These are phyloP conservation scores for Umbelopsis vinacea DNA, from an alignment of 192 early-diverging fungal genomes.

Conservation along the genomic window DNA sequence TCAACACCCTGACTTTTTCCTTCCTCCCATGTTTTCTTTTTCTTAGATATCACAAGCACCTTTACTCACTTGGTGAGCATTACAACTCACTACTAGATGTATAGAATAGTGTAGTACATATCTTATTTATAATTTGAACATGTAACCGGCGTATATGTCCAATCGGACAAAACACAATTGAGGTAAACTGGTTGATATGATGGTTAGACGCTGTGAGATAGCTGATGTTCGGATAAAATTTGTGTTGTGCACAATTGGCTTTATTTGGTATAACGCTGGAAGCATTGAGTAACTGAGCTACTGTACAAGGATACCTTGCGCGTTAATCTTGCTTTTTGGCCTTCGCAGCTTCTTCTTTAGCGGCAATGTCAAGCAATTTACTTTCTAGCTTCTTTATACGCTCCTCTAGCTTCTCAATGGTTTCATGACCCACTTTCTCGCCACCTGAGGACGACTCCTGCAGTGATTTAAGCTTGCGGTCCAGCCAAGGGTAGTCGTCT, in stretches of 20 bases:
- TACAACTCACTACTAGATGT: slow-evolving; percentile 83
- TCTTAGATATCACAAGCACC: slow-evolving; percentile 81
- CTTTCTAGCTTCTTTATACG: slow-evolving; percentile 34
- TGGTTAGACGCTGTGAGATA: too few relatives aligned
- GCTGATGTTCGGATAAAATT: too few relatives aligned
- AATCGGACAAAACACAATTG: too few relatives aligned
- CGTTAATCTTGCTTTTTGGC: slow-evolving; percentile 15
- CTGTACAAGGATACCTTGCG: not conserved
- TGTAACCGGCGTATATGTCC: too few relatives aligned
- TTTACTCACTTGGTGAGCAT: slow-evolving; percentile 94
- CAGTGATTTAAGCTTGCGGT: slow-evolving; percentile 18
- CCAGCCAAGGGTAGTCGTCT: slow-evolving; percentile 29
- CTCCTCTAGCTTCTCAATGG: slow-evolving; percentile 35
- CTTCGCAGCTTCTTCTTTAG: slow-evolving; percentile 16
- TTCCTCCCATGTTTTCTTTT: too few relatives aligned
- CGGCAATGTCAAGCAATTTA: not conserved
- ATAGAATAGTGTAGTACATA: not conserved
- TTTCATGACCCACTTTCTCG: slow-evolving; percentile 12
- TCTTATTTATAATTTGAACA: not conserved
- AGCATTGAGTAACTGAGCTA: not conserved
- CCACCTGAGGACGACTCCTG: not conserved
- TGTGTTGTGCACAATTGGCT: not conserved
- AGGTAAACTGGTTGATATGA: too few relatives aligned
- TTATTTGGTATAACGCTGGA: not conserved
- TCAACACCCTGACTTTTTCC: not conserved